Evolutionary conservation across 164 flowering plant genomes (phyloP).

Genomic region (Aristolochia fimbriata): DNA sequence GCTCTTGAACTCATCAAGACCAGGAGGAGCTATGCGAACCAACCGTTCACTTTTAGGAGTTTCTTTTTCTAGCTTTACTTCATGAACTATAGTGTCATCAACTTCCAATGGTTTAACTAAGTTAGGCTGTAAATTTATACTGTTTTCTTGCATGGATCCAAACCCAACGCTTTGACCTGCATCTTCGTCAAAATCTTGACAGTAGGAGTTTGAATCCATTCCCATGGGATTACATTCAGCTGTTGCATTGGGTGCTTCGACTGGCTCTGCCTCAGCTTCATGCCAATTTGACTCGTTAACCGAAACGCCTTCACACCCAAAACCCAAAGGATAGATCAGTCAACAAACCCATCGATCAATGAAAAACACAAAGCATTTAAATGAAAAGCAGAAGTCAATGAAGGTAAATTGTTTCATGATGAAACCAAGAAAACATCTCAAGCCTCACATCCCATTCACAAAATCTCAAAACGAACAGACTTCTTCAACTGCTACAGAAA

Average conservation of each 20-base stretch:
- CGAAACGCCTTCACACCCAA: conserved; percentile 28
- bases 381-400: too few relatives aligned
- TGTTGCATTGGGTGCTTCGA: conserved; percentile 9
- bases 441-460: too few relatives aligned
- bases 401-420: too few relatives aligned
- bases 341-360: neutral
- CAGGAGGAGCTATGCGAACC: conserved; percentile 44
- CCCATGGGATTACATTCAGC: conserved; percentile 9
- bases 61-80: conserved; percentile 23
- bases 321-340: conserved; percentile 3
- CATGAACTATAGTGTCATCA: neutral
- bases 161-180: conserved; percentile 4
- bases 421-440: too few relatives aligned
- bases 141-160: conserved; percentile 11
- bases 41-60: conserved; percentile 29
- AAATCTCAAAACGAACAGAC: too few relatives aligned
- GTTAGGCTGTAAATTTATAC: neutral
- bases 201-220: conserved; percentile 10
- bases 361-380: neutral
- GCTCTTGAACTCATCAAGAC: conserved; percentile 89
- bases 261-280: conserved; percentile 21
- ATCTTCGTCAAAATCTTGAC: conserved; percentile 10
- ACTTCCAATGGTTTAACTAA: too few relatives aligned
- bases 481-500: too few relatives aligned
- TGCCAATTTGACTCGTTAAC: conserved; percentile 25